These are phyloP conservation scores for Penicillium sp. DNA, from an alignment of 2,329 filamentous ascomycete genomes.

Conservation along the genomic window DNA sequence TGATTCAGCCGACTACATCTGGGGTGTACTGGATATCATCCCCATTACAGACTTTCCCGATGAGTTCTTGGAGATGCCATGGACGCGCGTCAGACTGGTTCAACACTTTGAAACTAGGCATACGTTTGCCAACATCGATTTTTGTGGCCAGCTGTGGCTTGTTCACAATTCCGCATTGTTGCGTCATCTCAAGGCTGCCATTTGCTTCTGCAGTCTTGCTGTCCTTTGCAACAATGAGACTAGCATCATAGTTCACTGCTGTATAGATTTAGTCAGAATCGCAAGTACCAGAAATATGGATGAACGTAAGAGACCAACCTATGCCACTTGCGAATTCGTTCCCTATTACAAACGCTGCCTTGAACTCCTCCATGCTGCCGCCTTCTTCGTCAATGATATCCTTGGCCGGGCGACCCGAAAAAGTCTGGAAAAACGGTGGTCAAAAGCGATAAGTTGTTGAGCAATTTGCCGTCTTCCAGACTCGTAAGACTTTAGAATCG, in stretches of 20 bases:
- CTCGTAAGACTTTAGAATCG: conserved; percentile 27
- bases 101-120: conserved; percentile 49
- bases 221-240: conserved; percentile 41
- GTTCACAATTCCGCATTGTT: too few relatives aligned
- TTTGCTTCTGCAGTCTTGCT: too few relatives aligned
- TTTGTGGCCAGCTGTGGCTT: too few relatives aligned
- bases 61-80: conserved; percentile 37
- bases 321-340: conserved; percentile 54
- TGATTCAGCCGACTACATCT: too few relatives aligned
- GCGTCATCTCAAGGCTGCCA: too few relatives aligned
- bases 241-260: conserved; percentile 54
- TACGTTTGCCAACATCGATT: conserved; percentile 32
- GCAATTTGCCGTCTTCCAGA: conserved; percentile 29
- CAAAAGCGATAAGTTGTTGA: conserved; percentile 28
- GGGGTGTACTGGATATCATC: too few relatives aligned
- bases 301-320: conserved; percentile 58
- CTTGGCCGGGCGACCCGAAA: conserved; percentile 48
- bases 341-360: too few relatives aligned
- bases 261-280: too few relatives aligned
- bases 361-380: conserved; percentile 57
- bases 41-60: too few relatives aligned
- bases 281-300: too few relatives aligned
- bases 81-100: conserved; percentile 36
- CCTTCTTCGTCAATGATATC: conserved; percentile 59
- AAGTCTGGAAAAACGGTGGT: conserved; percentile 49